Evolutionary conservation across 179 eudicot species (phyloP), one percentile per base, ranked within the genome.

Genomic region (Corrigiola litoralis): DNA sequence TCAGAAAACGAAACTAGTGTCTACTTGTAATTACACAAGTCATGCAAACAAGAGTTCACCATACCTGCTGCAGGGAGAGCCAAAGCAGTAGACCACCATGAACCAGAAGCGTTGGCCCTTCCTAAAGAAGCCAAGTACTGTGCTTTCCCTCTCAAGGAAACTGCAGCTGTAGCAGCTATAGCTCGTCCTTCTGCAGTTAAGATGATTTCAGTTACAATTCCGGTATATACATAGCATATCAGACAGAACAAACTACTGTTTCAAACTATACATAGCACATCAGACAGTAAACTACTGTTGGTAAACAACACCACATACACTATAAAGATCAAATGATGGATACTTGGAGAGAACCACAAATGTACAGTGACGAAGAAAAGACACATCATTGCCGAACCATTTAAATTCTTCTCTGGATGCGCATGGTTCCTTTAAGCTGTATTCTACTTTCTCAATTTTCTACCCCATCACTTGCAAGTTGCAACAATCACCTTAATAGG

Each of bases 51-150:
- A 5, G 33, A 37, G 33, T 0, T 16, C 13, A 17, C 32, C 50
- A 45, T 59, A 63, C 99, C 97, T 85, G 97, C 97, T 7, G 88
- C 82, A 29, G 99, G 97, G 72, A 95, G 86, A 34, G 96, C 92
- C 69, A 95, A 81, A 38, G 84, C 86, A 59, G 82, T 76, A 50
- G 91, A 72, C 62, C 86, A 65, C 96, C 91, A 95, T 60, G 73
- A 73, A 49, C 78, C 63, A 40, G 83, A 80, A n/a, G 83, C 81
- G 66, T 84, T 80, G 36, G 75, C 68, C 32, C 81, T 79, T 54
- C 77, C 84, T 27, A 77, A 68, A 38, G 88, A 77, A 63, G 89
- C 89, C 66, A 90, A 73, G 68, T 76, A 73, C 9, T 87, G 64
- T 47, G 71, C 65, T 46, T 76, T 77, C 55, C 95, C 96, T 76